Evolutionary conservation across 331 rosid genomes (phyloP), one percentile per base, ranked within the genome.

Genomic region (Malus hybrid): DNA sequence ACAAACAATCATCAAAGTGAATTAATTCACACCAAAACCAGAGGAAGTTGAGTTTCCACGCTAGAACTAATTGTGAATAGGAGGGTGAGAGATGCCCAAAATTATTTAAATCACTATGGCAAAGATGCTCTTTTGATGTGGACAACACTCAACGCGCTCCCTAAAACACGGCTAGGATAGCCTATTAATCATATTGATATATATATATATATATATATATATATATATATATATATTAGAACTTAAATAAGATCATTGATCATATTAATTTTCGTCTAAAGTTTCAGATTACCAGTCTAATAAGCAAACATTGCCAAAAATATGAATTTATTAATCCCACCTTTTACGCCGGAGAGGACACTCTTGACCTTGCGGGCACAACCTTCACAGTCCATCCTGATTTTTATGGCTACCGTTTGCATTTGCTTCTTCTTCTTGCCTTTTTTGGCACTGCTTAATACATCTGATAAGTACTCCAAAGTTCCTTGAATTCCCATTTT

Each of bases 371-470:
- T 94, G 77, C 96, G 92, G 5, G 85, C 92, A 65, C 99, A 94
- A 1, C 99, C 99, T 73, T 94, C 99, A 53, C 99, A 94, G 67
- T 94, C 99, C 99, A 94, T 94, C 76, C 97, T 88, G 70, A 94
- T 79, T 77, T 94, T 94, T 19, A 94, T 80, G 28, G 99, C 76
- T 1, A 94, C 97, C 0, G 97, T 94, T 79, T 92, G 96, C 4
- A 56, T 89, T 77, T 87, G 99, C 86, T 94, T 94, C 82, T 81
- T 81, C 81, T 87, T 93, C 83, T 82, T 83, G 29, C 36, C 65
- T 76, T 75, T 87, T 39, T 65, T 89, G 26, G 30, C 71, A 70
- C 83, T 85, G 64, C 84, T 84, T 10, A 94, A 68, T 28, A 94
- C 75, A 78, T 84, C 52, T 10, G 97, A 90, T 29, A 94, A 71